These are phyloP conservation scores for Stentor roeselii DNA, from an alignment of 73 alveolate species.

Conservation along the genomic window DNA sequence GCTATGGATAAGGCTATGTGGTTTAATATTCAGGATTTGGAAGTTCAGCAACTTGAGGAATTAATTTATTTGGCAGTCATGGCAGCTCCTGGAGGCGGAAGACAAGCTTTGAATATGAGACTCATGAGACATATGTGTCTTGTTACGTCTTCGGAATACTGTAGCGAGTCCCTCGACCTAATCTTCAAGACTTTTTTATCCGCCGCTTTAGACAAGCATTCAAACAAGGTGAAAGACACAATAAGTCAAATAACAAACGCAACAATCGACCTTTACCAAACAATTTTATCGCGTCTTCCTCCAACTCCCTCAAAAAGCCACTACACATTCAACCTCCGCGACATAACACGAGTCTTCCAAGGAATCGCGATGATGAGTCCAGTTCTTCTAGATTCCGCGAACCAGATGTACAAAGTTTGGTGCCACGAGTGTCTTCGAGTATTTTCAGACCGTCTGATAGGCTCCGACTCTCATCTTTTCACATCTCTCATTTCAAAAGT, in stretches of 20 bases:
- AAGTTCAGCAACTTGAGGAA: constrained; percentile 85
- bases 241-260: constrained; percentile 62
- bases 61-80: constrained; percentile 86
- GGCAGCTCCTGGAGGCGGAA: constrained; percentile 99
- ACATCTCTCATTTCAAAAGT: constrained; percentile 27
- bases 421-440: constrained; percentile 89
- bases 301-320: constrained; percentile 94
- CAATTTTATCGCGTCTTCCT: constrained; percentile 53
- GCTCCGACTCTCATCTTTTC: constrained; percentile 68
- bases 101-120: constrained; percentile 90
- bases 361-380: constrained; percentile 75
- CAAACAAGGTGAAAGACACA: constrained; percentile 69
- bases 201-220: constrained; percentile 65
- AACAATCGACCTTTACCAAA: constrained; percentile 61
- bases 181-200: constrained; percentile 84
- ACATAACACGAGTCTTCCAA: constrained; percentile 81
- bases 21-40: constrained; percentile 91
- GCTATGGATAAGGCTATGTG: constrained; percentile 95
- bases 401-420: constrained; percentile 83
- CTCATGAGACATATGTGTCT: constrained; percentile 86
- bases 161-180: constrained; percentile 83
- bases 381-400: constrained; percentile 50
- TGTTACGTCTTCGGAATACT: constrained; percentile 87
- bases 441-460: constrained; percentile 85
- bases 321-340: constrained; percentile 91